Evolutionary conservation across 2,329 filamentous ascomycete species (phyloP).

Genomic region (Phialocephala subalpina): DNA sequence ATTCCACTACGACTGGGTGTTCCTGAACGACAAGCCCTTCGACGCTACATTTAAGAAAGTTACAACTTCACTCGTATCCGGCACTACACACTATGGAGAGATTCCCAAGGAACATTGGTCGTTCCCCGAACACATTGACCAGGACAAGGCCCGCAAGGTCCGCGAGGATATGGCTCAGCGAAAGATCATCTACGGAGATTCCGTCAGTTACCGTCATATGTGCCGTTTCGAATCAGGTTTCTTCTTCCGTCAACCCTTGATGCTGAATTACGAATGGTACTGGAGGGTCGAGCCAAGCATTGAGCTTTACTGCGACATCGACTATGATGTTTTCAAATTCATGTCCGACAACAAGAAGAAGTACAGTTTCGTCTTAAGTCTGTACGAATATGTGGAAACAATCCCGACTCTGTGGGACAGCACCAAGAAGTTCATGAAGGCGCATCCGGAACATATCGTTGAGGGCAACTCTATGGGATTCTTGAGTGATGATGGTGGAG

Average conservation of each 20-base stretch:
- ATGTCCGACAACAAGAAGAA: constrained; percentile 98
- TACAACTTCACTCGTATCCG: constrained; percentile 88
- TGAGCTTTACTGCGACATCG: constrained; percentile 94
- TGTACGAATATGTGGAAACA: constrained; percentile 95
- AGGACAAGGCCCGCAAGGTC: constrained; percentile 89
- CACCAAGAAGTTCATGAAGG: constrained; percentile 91
- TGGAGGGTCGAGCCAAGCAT: constrained; percentile 98
- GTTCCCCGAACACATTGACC: constrained; percentile 94
- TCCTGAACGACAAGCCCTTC: constrained; percentile 95
- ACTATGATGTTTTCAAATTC: constrained; percentile 95
- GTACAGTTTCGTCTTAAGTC: constrained; percentile 94
- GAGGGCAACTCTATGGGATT: constrained; percentile 89
- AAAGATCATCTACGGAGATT: constrained; percentile 99
- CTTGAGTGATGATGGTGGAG: constrained; percentile 88
- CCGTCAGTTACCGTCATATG: constrained; percentile 98
- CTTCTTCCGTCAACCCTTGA: constrained; percentile 94
- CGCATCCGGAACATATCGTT: constrained; percentile 87
- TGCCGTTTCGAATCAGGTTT: constrained; percentile 99
- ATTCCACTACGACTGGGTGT: constrained; percentile 99
- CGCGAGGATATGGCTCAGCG: constrained; percentile 92
- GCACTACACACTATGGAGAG: constrained; percentile 87
- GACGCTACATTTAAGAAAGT: constrained; percentile 93
- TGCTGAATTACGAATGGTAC: constrained; percentile 99
- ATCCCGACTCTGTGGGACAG: constrained; percentile 97
- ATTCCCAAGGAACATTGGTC: constrained; percentile 97